These are phyloP conservation scores for Zymoseptoria brevis DNA, from an alignment of 2,329 filamentous ascomycete species.

Conservation along the genomic window DNA sequence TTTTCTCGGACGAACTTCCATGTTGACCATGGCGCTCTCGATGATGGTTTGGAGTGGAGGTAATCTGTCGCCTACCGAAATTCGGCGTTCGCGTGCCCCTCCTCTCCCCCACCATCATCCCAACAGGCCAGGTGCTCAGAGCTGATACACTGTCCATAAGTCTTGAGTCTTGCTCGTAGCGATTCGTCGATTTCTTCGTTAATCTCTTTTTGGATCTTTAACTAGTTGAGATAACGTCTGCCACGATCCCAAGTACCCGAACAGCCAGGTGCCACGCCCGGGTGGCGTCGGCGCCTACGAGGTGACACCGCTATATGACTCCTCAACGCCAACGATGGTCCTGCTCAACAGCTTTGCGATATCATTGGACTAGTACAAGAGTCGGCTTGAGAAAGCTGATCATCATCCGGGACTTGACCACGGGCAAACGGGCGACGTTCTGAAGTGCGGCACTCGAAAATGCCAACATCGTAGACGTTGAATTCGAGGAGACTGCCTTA, in stretches of 20 bases:
- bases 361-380: conserved; percentile 35
- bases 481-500: background rate
- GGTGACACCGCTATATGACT: conserved; percentile 31
- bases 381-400: conserved; percentile 36
- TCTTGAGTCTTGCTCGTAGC: background rate
- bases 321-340: conserved; percentile 43
- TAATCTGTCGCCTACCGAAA: background rate
- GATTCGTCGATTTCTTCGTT: background rate
- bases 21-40: no score
- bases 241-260: conserved; percentile 29
- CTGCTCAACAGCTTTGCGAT: conserved; percentile 47
- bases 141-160: no score
- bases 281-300: conserved; percentile 44
- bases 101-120: background rate
- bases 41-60: background rate
- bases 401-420: conserved; percentile 49
- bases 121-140: background rate
- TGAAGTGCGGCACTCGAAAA: background rate
- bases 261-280: conserved; percentile 41
- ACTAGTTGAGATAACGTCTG: background rate
- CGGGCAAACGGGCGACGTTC: conserved; percentile 34
- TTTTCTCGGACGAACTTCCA: no score
- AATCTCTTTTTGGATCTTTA: background rate
- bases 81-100: background rate
- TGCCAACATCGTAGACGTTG: background rate